These are phyloP conservation scores for Lepraria neglecta DNA, from an alignment of 495 filamentous ascomycete genomes.

Conservation along the genomic window DNA sequence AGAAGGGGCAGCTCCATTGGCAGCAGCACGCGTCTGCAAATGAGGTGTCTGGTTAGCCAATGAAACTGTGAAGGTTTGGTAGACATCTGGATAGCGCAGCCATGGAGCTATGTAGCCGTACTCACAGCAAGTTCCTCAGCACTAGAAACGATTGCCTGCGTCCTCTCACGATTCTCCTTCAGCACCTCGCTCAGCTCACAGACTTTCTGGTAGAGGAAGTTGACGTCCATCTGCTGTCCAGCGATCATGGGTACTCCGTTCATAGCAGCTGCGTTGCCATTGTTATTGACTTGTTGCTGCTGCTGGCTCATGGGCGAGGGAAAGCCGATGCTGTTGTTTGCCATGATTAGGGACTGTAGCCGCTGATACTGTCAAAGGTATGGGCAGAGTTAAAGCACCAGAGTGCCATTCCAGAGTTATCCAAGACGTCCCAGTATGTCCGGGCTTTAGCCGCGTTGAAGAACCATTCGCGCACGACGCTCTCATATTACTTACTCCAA, in stretches of 20 bases:
- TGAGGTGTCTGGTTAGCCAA: not conserved
- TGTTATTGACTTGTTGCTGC: slow-evolving; percentile 49
- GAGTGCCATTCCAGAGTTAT: too few species aligned
- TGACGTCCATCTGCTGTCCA: slow-evolving; percentile 81
- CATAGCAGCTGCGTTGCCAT: slow-evolving; percentile 40
- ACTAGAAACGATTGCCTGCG: slow-evolving; percentile 65
- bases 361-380: too few species aligned
- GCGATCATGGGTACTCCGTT: slow-evolving; percentile 62
- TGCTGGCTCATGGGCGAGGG: slow-evolving; percentile 26
- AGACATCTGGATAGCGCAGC: slow-evolving; percentile 8
- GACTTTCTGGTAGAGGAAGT: slow-evolving; percentile 77
- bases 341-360: slow-evolving; percentile 7
- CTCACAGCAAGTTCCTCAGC: slow-evolving; percentile 55
- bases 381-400: too few species aligned
- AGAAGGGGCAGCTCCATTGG: slow-evolving; percentile 40
- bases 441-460: too few species aligned
- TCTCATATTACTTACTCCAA: too few species aligned
- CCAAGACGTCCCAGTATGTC: too few species aligned
- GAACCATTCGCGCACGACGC: too few species aligned
- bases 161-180: slow-evolving; percentile 69
- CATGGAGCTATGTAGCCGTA: not conserved
- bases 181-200: slow-evolving; percentile 71
- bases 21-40: slow-evolving; percentile 37
- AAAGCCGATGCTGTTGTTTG: slow-evolving; percentile 26
- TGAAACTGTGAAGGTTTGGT: not conserved